Evolutionary conservation across 768 basidiomycete species (phyloP).

Genomic region (Strobilomyces confusus): DNA sequence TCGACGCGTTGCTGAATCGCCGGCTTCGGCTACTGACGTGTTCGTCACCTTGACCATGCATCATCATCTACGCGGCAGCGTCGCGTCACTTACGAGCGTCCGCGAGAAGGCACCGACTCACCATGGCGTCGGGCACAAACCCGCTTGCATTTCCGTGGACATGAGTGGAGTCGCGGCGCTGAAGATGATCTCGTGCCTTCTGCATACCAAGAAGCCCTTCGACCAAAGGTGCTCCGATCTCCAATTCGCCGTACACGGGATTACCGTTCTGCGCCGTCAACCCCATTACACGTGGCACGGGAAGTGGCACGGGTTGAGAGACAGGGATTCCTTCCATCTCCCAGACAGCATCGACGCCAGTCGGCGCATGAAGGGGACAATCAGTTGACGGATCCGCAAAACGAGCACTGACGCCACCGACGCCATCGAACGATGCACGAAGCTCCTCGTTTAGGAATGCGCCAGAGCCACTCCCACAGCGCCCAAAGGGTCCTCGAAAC

Average conservation of each 20-base stretch:
- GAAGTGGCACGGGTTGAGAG: slow-evolving; percentile 7
- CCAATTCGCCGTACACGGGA: background rate
- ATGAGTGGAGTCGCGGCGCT: background rate
- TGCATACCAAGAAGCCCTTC: background rate
- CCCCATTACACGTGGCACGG: background rate
- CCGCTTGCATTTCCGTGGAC: background rate
- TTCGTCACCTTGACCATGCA: slow-evolving; percentile 5
- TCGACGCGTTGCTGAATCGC: slow-evolving; percentile 21
- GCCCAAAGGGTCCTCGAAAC: slow-evolving; percentile 5
- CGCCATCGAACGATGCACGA: slow-evolving; percentile 15
- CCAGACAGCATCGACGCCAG: background rate
- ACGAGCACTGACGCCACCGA: background rate
- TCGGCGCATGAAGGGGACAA: background rate
- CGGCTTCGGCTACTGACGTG: slow-evolving; percentile 2
- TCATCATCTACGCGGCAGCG: background rate
- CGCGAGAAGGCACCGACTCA: slow-evolving; percentile 2
- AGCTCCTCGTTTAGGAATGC: slow-evolving; percentile 21
- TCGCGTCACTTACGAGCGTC: background rate
- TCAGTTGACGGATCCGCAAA: background rate
- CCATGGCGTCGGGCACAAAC: background rate
- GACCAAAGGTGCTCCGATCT: background rate
- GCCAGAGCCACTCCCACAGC: background rate
- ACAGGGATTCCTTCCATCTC: slow-evolving; percentile 3
- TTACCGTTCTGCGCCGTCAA: background rate
- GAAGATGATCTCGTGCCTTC: background rate